These are phyloP conservation scores for Aspergillus sp. DNA, from an alignment of 2,329 filamentous ascomycete species.

Conservation along the genomic window DNA sequence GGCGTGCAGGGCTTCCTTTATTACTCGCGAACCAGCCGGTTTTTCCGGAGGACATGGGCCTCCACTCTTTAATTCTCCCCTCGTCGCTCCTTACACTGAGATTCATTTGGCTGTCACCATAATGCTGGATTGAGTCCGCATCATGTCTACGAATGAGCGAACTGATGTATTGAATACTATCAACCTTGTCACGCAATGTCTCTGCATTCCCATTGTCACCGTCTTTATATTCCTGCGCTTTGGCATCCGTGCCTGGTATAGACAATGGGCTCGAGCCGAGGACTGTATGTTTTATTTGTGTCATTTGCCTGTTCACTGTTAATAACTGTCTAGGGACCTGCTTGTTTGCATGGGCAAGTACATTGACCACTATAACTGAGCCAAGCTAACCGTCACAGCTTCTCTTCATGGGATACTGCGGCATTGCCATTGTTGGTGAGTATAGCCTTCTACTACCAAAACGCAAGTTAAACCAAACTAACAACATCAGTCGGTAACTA, in stretches of 20 bases:
- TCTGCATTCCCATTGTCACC: slow-evolving; percentile 36
- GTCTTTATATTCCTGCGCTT: slow-evolving; percentile 33
- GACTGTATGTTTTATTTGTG: slow-evolving; percentile 29
- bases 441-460: neutral
- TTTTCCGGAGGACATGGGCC: neutral
- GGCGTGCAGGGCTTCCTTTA: no score
- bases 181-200: slow-evolving; percentile 36
- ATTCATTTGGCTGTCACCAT: neutral
- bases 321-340: slow-evolving; percentile 13
- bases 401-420: slow-evolving; percentile 37
- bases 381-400: slow-evolving; percentile 13
- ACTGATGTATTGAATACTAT: slow-evolving; percentile 32
- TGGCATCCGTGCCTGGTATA: slow-evolving; percentile 31
- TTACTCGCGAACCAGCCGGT: no score
- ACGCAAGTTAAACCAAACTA: neutral
- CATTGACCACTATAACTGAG: neutral
- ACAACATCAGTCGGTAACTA: slow-evolving; percentile 27
- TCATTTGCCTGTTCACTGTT: neutral
- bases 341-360: slow-evolving; percentile 23
- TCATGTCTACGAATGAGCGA: slow-evolving; percentile 1
- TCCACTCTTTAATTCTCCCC: neutral
- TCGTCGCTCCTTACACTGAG: neutral
- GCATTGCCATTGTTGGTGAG: slow-evolving; percentile 27
- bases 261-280: slow-evolving; percentile 31
- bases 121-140: slow-evolving; percentile 20